These are phyloP conservation scores for Chrysoporthe deuterocubensis DNA, from an alignment of 2,329 filamentous ascomycete species.

Conservation along the genomic window DNA sequence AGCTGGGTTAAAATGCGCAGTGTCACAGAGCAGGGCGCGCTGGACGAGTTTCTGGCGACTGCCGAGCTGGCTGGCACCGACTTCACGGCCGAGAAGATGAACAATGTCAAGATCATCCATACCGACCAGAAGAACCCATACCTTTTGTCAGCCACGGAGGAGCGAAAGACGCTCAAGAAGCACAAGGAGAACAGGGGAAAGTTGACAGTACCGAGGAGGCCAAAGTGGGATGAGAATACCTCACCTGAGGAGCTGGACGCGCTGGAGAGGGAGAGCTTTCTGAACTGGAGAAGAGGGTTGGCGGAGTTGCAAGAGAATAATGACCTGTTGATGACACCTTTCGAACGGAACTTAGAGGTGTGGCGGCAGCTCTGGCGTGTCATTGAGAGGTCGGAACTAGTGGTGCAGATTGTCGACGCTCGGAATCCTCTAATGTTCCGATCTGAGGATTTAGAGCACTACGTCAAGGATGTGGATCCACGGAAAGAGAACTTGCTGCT, in stretches of 20 bases:
- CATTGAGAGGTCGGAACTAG: slow-evolving; percentile 91
- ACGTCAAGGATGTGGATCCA: slow-evolving; percentile 89
- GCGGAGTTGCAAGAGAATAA: slow-evolving; percentile 94
- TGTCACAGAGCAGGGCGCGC: slow-evolving; percentile 92
- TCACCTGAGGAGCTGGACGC: slow-evolving; percentile 81
- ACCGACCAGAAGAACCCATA: slow-evolving; percentile 96
- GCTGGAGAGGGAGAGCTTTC: slow-evolving; percentile 76
- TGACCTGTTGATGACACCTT: slow-evolving; percentile 95
- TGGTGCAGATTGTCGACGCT: slow-evolving; percentile 98
- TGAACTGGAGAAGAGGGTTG: slow-evolving; percentile 87
- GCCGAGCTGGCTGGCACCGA: slow-evolving; percentile 97
- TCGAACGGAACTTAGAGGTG: slow-evolving; percentile 95
- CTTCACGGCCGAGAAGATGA: slow-evolving; percentile 98
- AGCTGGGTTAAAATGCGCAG: slow-evolving; percentile 99
- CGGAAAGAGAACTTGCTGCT: slow-evolving; percentile 89
- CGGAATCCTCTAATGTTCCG: slow-evolving; percentile 93
- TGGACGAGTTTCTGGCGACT: slow-evolving; percentile 95
- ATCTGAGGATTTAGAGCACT: slow-evolving; percentile 88
- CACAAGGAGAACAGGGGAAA: slow-evolving; percentile 79
- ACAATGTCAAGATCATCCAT: slow-evolving; percentile 98
- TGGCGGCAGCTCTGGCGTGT: slow-evolving; percentile 99
- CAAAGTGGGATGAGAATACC: slow-evolving; percentile 84
- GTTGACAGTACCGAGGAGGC: slow-evolving; percentile 87
- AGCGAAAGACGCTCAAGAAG: slow-evolving; percentile 76
- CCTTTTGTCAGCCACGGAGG: slow-evolving; percentile 82